Evolutionary conservation across 2,329 filamentous ascomycete genomes (phyloP).

Genomic region (Pestalotiopsis sp.): DNA sequence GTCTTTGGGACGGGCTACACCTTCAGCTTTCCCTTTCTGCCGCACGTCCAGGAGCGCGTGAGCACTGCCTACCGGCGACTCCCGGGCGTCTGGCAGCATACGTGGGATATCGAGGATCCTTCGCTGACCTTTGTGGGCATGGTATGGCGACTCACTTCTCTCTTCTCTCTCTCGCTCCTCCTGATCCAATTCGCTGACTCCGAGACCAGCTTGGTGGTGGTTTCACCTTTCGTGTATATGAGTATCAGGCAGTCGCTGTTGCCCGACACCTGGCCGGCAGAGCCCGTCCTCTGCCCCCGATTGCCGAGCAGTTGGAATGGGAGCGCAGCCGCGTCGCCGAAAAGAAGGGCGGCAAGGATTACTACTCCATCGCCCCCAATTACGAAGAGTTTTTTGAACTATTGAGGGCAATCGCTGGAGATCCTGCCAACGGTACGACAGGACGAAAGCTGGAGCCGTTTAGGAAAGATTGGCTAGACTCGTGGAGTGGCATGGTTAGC

Average conservation of each 20-base stretch:
- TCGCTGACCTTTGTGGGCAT: conserved; percentile 37
- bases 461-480: conserved; percentile 38
- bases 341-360: conserved; percentile 33
- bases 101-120: conserved; percentile 37
- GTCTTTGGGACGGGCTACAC: conserved; percentile 64
- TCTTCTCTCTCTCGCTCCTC: background rate
- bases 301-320: conserved; percentile 34
- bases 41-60: conserved; percentile 47
- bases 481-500: conserved; percentile 32
- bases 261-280: conserved; percentile 37
- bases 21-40: conserved; percentile 59
- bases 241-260: conserved; percentile 41
- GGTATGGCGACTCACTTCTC: conserved; percentile 22
- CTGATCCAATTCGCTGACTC: background rate
- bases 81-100: conserved; percentile 38
- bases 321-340: conserved; percentile 31
- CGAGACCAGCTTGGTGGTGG: conserved; percentile 32
- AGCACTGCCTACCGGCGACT: conserved; percentile 34
- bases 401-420: conserved; percentile 42
- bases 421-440: conserved; percentile 37
- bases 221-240: conserved; percentile 40
- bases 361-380: conserved; percentile 31
- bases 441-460: conserved; percentile 45
- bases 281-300: conserved; percentile 25
- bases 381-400: conserved; percentile 42